Evolutionary conservation across 257 asterid species (phyloP).

Genomic region (Fraxinus pennsylvanica): DNA sequence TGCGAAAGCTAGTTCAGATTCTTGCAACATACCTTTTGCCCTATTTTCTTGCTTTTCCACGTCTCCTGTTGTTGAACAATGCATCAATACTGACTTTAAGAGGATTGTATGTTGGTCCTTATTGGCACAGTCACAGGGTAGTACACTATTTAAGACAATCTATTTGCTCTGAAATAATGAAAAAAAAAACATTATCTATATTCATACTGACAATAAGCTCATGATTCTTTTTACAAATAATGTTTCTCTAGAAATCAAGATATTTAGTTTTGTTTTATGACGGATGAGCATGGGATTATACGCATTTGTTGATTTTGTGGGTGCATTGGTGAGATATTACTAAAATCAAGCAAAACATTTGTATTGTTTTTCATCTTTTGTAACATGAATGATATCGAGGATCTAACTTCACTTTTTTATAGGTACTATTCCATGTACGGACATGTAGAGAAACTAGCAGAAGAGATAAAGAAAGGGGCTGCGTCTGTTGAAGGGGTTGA

Average conservation of each 20-base stretch:
- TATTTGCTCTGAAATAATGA: background rate
- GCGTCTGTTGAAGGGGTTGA: constrained; percentile 77
- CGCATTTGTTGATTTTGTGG: background rate
- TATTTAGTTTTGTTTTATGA: background rate
- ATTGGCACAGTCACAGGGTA: background rate
- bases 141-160: no score
- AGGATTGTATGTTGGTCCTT: background rate
- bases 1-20: background rate
- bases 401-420: background rate
- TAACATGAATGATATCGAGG: background rate
- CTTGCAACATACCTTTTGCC: background rate
- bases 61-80: background rate
- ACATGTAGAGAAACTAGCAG: constrained; percentile 82
- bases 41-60: background rate
- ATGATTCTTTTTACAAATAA: background rate
- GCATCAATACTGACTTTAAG: background rate
- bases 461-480: constrained; percentile 75
- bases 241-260: background rate
- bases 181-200: background rate
- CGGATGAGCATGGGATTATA: background rate
- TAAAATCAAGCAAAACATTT: background rate
- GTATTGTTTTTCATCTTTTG: background rate
- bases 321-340: background rate
- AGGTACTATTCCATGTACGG: constrained; percentile 85
- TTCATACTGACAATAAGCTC: background rate